Evolutionary conservation across 2,329 filamentous ascomycete genomes (phyloP), one percentile per base, ranked within the genome.

Genomic region (Lecanicillium sp.): DNA sequence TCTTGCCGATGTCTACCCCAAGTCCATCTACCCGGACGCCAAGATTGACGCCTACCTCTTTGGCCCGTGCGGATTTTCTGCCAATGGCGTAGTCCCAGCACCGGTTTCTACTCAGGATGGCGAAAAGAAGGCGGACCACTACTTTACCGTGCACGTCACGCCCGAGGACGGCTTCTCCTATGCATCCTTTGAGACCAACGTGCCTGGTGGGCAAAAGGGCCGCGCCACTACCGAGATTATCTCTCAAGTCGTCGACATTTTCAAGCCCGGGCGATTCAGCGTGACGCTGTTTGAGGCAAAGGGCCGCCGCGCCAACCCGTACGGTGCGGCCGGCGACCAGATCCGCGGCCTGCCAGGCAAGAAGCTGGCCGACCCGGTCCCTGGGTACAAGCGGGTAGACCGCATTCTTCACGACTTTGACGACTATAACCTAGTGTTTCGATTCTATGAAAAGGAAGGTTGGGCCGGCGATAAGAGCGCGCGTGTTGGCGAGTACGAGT

Each of bases 131-230:
- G 67, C 74, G 4, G 83, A 78, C 29, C 88, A 96, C 64, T 98
- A 98, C 67, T 98, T 95, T 65, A 98, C 90, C 1, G 92, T 98
- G 17, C 92, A 98, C 57, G 92, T 98, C 48, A 98, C 92, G 0
- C 92, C 92, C 1, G 92, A 98, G 70, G 87, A 90, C 12, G 80
- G 95, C 54, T 98, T 90, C 70, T 95, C 89, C 5, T 98, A 94
- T 59, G 92, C 92, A 27, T 95, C 88, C 2, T 98, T 98, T 57
- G 92, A 98, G 70, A 96, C 92, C 49, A 98, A 96, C 51, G 90
- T 98, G 4, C 92, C 92, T 2, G 84, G 87, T 18, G 81, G 80
- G 5, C 87, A 95, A 65, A 86, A 78, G 41, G 89, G 89, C 13
- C 83, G 89, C 45, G 84, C 89, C 57, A 95, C 90, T 1, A 79